Conservation (phyloP, 2,329 filamentous ascomycete species). For the Penicillium nordicum region DNA sequence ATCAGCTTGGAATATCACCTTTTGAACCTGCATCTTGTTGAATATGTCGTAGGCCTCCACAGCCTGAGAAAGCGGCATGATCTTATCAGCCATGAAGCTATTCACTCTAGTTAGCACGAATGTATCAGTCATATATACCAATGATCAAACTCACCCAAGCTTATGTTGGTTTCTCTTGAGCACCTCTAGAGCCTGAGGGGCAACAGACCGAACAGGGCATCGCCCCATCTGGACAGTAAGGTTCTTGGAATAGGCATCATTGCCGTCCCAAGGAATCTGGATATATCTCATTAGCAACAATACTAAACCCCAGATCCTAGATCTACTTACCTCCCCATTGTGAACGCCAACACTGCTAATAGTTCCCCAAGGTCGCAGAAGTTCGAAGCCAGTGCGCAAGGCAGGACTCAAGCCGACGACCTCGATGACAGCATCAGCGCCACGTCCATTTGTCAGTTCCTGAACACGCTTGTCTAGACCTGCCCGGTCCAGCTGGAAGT, state of each 20-base stretch:
- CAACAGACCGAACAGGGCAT: slow-evolving; percentile 70
- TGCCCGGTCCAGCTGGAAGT: slow-evolving; percentile 66
- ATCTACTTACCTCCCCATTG: slow-evolving; percentile 60
- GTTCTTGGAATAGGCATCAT: slow-evolving; percentile 66
- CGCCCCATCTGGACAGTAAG: slow-evolving; percentile 71
- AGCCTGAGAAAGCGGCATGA: slow-evolving; percentile 67
- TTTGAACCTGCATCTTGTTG: slow-evolving; percentile 69
- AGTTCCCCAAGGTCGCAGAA: slow-evolving; percentile 68
- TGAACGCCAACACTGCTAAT: slow-evolving; percentile 76
- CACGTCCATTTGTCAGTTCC: slow-evolving; percentile 72
- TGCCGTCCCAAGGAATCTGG: slow-evolving; percentile 64
- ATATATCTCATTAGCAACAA: slow-evolving; percentile 19
- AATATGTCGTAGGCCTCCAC: slow-evolving; percentile 68
- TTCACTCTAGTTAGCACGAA: neutral
- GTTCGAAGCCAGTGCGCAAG: slow-evolving; percentile 66
- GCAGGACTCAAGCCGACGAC: slow-evolving; percentile 69
- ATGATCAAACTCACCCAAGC: slow-evolving; percentile 52
- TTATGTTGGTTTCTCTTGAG: slow-evolving; percentile 65
- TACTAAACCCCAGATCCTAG: neutral
- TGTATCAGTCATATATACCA: neutral
- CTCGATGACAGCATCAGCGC: slow-evolving; percentile 81
- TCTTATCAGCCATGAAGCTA: slow-evolving; percentile 73
- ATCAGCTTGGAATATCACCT: slow-evolving; percentile 63
- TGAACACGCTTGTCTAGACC: slow-evolving; percentile 66
- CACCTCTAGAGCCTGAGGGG: slow-evolving; percentile 61